These are phyloP conservation scores for Pythium guiyangense DNA, from an alignment of 352 stramenopile species.

Conservation along the genomic window DNA sequence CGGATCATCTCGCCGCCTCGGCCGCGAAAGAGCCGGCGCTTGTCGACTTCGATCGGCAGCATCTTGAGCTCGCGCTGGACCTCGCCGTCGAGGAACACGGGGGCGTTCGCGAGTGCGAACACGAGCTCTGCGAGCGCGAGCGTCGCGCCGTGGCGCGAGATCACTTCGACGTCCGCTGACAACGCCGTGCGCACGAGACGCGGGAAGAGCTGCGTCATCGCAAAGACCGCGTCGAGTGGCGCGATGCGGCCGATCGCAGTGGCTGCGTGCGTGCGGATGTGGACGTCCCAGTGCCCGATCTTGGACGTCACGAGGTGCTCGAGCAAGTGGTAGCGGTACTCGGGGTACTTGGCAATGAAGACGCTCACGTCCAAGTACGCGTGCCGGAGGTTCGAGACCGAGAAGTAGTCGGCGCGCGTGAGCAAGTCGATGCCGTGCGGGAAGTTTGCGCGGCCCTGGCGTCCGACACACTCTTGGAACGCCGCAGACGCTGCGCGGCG, in stretches of 20 bases:
- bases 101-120: constrained; percentile 36
- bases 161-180: constrained; percentile 85
- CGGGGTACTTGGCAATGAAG: constrained; percentile 88
- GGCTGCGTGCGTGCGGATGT: constrained; percentile 89
- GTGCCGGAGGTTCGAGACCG: constrained; percentile 88
- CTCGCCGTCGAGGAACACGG: constrained; percentile 66
- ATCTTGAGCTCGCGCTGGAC: constrained; percentile 66
- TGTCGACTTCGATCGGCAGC: constrained; percentile 89
- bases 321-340: constrained; percentile 82
- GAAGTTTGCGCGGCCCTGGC: constrained; percentile 91
- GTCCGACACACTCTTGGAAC: constrained; percentile 95
- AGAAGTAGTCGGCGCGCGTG: constrained; percentile 97
- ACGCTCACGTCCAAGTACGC: constrained; percentile 91
- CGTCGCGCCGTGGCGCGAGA: constrained; percentile 91
- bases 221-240: constrained; percentile 71
- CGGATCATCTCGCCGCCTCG: constrained; percentile 96
- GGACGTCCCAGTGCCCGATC: constrained; percentile 94
- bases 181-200: constrained; percentile 77
- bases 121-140: constrained; percentile 89
- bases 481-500: constrained; percentile 95
- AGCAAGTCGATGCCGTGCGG: constrained; percentile 96
- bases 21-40: constrained; percentile 93
- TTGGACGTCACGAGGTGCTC: constrained; percentile 86
- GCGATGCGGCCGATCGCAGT: constrained; percentile 84
- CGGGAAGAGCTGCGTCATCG: constrained; percentile 76